These are phyloP conservation scores for Westerdykella aurantiaca DNA, from an alignment of 2,329 filamentous ascomycete genomes.

Conservation along the genomic window DNA sequence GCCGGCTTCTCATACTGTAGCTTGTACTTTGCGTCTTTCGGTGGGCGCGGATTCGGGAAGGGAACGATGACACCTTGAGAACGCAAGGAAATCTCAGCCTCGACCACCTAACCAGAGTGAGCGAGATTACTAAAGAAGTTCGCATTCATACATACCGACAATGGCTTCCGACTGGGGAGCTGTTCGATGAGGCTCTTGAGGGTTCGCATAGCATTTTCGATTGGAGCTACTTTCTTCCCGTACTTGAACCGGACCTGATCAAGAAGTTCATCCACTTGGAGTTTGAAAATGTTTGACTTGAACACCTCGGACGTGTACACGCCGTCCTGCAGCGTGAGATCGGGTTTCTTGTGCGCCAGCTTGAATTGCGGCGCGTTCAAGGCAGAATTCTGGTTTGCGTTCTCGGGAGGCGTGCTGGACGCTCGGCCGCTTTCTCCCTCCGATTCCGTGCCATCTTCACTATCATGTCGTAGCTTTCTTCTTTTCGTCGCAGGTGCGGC, in stretches of 20 bases:
- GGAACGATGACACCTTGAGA: constrained; percentile 67
- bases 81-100: constrained; percentile 63
- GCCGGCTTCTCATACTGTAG: constrained; percentile 69
- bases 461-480: constrained; percentile 42
- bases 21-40: constrained; percentile 73
- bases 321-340: constrained; percentile 28
- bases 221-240: constrained; percentile 49
- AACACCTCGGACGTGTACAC: constrained; percentile 51
- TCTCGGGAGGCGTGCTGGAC: neutral
- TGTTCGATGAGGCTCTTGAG: constrained; percentile 54
- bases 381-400: neutral
- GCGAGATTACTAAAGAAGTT: neutral
- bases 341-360: constrained; percentile 16
- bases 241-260: constrained; percentile 54
- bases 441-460: constrained; percentile 14
- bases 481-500: constrained; percentile 39
- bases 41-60: constrained; percentile 74
- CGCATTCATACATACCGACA: constrained; percentile 33
- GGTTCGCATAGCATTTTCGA: constrained; percentile 48
- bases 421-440: constrained; percentile 9
- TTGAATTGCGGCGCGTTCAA: neutral
- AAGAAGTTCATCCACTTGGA: constrained; percentile 61
- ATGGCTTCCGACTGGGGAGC: constrained; percentile 47
- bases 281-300: constrained; percentile 62
- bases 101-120: constrained; percentile 51